Conservation (phyloP, 2,329 filamentous ascomycete genomes). For the Teratosphaeria viscida region DNA sequence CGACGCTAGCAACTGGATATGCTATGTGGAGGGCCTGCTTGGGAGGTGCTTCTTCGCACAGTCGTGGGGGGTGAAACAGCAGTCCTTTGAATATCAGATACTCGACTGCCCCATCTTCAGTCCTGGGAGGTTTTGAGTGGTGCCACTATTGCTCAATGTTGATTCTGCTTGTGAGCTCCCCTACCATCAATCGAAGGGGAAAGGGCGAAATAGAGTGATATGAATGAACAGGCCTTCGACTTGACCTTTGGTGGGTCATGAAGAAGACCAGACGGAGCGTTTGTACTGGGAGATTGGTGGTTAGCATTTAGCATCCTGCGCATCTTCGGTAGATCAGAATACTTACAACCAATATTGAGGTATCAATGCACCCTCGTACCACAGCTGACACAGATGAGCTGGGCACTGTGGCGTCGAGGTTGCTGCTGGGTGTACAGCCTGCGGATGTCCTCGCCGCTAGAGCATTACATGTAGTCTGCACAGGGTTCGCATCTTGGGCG, state of each 20-base stretch:
- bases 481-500: background rate
- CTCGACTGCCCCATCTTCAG: no score
- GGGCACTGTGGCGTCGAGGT: background rate
- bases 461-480: background rate
- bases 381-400: background rate
- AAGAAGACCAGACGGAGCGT: background rate
- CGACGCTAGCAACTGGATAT: background rate
- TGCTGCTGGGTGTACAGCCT: background rate
- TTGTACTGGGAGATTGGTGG: background rate
- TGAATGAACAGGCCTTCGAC: background rate
- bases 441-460: background rate
- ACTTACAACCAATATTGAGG: background rate
- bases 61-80: background rate
- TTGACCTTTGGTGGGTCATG: background rate
- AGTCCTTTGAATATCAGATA: background rate
- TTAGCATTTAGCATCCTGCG: background rate
- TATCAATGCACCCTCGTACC: background rate
- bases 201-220: background rate
- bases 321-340: background rate
- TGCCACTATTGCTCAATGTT: no score
- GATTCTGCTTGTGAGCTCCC: no score
- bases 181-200: background rate
- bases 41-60: background rate
- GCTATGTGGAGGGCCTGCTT: background rate
- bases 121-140: no score